Base-by-base conservation (phyloP, 495 filamentous ascomycete genomes). In the Hypomontagnella submonticulosa region DNA sequence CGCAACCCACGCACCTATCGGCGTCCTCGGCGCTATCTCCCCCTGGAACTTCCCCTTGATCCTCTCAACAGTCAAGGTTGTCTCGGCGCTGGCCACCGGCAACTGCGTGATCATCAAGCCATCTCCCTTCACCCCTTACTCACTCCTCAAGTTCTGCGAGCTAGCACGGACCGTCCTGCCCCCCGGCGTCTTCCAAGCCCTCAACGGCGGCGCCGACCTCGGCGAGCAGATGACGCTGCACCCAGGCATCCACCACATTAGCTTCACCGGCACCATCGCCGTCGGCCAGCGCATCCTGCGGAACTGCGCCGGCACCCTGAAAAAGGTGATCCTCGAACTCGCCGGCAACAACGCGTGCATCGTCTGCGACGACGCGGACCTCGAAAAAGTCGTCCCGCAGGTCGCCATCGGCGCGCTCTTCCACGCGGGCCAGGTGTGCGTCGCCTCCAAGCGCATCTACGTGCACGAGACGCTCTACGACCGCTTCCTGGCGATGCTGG, bases 341-440 rank as follows among this genome's bases (percentile, higher is more conserved):
- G 89, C 88, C 15, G 90, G 89, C 33, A 91, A 92, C 69, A 85
- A 91, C 71, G 83, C 89, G 0, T 82, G 83, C 49, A 86, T 91
- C 56, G 79, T 92, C 15, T 85, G 84, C 63, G 76, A 81, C 0
- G 88, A 91, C 74, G 88, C 87, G 9, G 87, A 91, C 57, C 80
- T 92, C 32, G 81, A 85, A 34, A 80, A 79, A 27, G 78, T 83
- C 12, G 84, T 87, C 10, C 84, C 84, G 4, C 68, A 71, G 42
- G 71, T 80, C 5, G 81, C 81, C 8, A 76, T 76, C 37, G 81
- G 84, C 36, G 80, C 80, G 0, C 87, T 89, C 55, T 83, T 87
- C 58, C 86, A 87, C 74, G 83, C 80, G 0, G 87, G 87, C 10
- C 85, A 88, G 67, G 77, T 83, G 32, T 82, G 79, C 68, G 75